Conservation (phyloP, 1,284 basidiomycete genomes). For the Neotropicomus parvogracilis region DNA sequence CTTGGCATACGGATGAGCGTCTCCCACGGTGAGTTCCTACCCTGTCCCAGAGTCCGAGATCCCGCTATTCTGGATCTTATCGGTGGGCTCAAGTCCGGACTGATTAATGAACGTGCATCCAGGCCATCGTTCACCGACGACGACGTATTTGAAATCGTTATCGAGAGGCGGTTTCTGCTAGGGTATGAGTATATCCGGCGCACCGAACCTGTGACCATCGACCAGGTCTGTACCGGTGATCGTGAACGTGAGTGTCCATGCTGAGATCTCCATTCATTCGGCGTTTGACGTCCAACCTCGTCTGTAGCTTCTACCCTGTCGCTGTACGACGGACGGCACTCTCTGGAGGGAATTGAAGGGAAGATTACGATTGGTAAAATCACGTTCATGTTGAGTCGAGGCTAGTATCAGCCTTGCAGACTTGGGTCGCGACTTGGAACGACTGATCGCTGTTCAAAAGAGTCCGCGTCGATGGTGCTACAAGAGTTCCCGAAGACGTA, state of each 20-base stretch:
- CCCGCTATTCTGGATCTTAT: background rate
- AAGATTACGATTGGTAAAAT: constrained; percentile 8
- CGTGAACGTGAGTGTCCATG: background rate
- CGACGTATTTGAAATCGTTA: constrained; percentile 6
- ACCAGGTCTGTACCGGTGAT: background rate
- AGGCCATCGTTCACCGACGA: constrained; percentile 8
- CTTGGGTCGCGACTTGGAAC: no score
- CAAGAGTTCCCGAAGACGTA: no score
- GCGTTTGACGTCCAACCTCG: background rate
- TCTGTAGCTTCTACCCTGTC: constrained; percentile 4
- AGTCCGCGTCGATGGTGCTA: no score
- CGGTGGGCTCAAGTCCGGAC: background rate
- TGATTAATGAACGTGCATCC: background rate
- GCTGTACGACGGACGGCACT: constrained; percentile 8
- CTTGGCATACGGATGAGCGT: background rate
- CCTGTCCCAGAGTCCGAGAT: background rate
- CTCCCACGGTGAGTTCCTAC: constrained; percentile 4
- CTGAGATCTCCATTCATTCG: background rate
- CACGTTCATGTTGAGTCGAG: constrained; percentile 6
- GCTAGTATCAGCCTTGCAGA: no score
- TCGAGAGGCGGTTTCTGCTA: constrained; percentile 13
- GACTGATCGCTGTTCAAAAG: no score
- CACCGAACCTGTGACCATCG: constrained; percentile 3
- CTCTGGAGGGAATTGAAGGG: background rate
- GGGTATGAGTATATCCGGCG: constrained; percentile 14